phyloP scores from a whole-genome alignment of 208 protist species.

The Porcisia hertigi region DNA sequence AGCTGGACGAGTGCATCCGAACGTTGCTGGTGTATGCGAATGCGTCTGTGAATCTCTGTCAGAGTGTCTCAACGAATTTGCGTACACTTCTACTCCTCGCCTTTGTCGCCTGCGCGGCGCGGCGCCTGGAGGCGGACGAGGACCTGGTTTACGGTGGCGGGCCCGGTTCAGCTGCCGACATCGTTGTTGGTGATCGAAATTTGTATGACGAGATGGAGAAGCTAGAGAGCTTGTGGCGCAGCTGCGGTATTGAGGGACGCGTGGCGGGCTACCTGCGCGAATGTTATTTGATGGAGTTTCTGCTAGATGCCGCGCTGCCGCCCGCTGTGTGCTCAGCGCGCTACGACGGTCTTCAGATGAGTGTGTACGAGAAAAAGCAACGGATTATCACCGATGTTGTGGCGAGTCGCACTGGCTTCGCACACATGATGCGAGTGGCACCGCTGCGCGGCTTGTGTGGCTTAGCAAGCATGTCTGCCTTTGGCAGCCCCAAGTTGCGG shows the following conservation, averaged over 20 bases:
- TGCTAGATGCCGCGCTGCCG: constrained; percentile 87
- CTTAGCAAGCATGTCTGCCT: constrained; percentile 64
- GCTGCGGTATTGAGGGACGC: constrained; percentile 49
- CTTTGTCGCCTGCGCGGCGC: constrained; percentile 65
- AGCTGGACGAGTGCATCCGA: constrained; percentile 73
- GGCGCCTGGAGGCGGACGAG: constrained; percentile 46
- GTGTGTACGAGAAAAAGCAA: constrained; percentile 71
- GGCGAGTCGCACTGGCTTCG: constrained; percentile 49
- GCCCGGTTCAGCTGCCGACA: constrained; percentile 9
- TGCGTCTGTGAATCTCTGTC: constrained; percentile 59
- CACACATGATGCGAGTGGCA: constrained; percentile 46
- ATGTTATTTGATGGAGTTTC: constrained; percentile 82
- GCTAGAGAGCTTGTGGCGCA: constrained; percentile 43
- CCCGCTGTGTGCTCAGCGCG: constrained; percentile 85
- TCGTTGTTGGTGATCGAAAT: constrained; percentile 36
- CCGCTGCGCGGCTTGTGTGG: constrained; percentile 64
- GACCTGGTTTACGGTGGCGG: constrained; percentile 15
- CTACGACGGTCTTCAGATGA: constrained; percentile 72
- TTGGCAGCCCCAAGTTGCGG: constrained; percentile 60
- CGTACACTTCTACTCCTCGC: constrained; percentile 59
- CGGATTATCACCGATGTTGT: constrained; percentile 66
- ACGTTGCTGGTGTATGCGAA: constrained; percentile 85
- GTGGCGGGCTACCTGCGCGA: constrained; percentile 51
- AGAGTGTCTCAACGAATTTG: constrained; percentile 48
- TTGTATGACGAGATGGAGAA: constrained; percentile 56